Conservation (phyloP, 352 stramenopile species). For the Chloridella minuta region DNA sequence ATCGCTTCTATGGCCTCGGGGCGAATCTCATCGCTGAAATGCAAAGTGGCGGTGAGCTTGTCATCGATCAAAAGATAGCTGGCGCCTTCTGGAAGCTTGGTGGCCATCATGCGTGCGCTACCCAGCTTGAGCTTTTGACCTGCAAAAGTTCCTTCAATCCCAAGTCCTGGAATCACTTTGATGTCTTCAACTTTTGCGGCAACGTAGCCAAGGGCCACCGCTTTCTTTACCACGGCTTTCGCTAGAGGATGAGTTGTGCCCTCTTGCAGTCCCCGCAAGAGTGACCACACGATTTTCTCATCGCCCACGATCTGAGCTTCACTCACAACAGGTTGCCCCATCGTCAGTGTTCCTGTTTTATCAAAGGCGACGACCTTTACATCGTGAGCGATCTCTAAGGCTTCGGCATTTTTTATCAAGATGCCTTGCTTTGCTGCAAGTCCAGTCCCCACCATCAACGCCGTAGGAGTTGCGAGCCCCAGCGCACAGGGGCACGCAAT, state of each 20-base stretch:
- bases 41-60: conserved; percentile 36
- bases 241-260: conserved; percentile 65
- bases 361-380: conserved; percentile 87
- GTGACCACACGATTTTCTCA: conserved; percentile 37
- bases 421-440: conserved; percentile 74
- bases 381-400: conserved; percentile 47
- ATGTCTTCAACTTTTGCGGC: not conserved
- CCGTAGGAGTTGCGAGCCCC: conserved; percentile 78
- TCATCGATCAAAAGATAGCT: conserved; percentile 41
- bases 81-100: conserved; percentile 28
- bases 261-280: conserved; percentile 45
- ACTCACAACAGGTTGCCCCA: conserved; percentile 40
- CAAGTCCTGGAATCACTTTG: conserved; percentile 14
- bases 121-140: not conserved
- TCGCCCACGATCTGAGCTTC: not conserved
- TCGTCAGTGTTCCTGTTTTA: conserved; percentile 94
- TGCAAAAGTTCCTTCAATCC: conserved; percentile 14
- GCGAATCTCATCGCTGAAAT: conserved; percentile 36
- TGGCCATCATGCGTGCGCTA: not conserved
- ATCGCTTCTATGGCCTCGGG: conserved; percentile 38
- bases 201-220: conserved; percentile 17
- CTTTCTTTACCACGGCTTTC: conserved; percentile 52
- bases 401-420: conserved; percentile 82
- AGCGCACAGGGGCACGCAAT: conserved; percentile 94
- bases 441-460: conserved; percentile 87